Conservation (phyloP, 2,329 filamentous ascomycete species). For the Aspergillus eucalypticola region DNA sequence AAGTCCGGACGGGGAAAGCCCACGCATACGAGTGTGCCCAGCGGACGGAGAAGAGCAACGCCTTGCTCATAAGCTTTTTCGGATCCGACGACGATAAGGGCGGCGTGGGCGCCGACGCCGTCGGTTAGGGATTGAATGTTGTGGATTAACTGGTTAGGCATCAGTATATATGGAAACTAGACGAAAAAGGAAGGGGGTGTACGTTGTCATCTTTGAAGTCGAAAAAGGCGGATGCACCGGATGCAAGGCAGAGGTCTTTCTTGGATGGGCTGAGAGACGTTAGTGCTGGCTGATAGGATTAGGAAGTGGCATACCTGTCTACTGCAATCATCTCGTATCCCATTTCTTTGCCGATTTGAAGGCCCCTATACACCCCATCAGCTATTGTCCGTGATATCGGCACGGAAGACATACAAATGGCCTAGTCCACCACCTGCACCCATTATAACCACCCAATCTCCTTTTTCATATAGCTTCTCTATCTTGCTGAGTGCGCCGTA, state of each 20-base stretch:
- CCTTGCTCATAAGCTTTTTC: conserved; percentile 41
- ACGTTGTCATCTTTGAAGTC: conserved; percentile 28
- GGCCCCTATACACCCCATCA: background rate
- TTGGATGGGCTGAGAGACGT: conserved; percentile 13
- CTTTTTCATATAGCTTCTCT: conserved; percentile 9
- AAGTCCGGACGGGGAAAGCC: conserved; percentile 40
- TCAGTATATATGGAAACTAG: background rate
- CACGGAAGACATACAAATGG: conserved; percentile 4
- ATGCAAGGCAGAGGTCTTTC: conserved; percentile 17
- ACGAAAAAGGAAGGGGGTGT: background rate
- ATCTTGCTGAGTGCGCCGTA: conserved; percentile 17
- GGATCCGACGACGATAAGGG: conserved; percentile 42
- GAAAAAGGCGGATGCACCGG: conserved; percentile 23
- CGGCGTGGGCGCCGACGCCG: conserved; percentile 42
- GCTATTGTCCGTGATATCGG: no score
- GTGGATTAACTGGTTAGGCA: background rate
- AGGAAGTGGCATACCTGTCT: background rate
- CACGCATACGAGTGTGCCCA: conserved; percentile 44
- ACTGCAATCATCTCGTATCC: conserved; percentile 14
- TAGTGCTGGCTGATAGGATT: background rate
- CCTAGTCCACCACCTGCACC: conserved; percentile 16
- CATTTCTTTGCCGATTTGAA: conserved; percentile 16
- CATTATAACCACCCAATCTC: conserved; percentile 17
- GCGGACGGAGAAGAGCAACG: conserved; percentile 36
- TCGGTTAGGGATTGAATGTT: conserved; percentile 30